Conservation (phyloP, 371 early-diverging fungal species). For the Batrachochytrium dendrobatidis region DNA sequence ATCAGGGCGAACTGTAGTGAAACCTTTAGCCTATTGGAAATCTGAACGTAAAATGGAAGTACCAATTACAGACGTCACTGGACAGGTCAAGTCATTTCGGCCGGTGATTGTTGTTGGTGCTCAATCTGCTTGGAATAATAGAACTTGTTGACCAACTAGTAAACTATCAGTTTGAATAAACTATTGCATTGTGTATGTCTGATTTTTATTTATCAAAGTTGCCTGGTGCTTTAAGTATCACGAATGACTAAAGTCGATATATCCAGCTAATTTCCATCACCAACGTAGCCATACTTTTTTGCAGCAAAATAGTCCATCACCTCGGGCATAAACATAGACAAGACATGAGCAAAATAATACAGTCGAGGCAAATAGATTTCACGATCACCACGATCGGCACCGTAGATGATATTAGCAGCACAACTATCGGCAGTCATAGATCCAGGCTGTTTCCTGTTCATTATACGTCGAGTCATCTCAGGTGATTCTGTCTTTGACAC, state of each 20-base stretch:
- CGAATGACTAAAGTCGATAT: too few species aligned
- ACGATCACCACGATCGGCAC: slow-evolving; percentile 51
- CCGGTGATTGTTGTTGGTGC: background rate
- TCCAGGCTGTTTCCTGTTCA: slow-evolving; percentile 13
- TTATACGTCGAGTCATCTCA: background rate
- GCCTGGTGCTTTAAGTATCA: too few species aligned
- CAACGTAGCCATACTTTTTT: slow-evolving; percentile 49
- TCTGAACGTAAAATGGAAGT: background rate
- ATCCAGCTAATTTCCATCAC: background rate
- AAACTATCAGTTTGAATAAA: too few species aligned
- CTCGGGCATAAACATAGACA: slow-evolving; percentile 52
- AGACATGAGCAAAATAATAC: slow-evolving; percentile 45
- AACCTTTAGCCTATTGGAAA: background rate
- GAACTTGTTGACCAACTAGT: too few species aligned
- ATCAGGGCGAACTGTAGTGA: background rate
- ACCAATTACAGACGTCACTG: background rate
- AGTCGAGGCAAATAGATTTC: slow-evolving; percentile 58
- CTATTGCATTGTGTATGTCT: too few species aligned
- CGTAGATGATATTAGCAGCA: slow-evolving; percentile 53
- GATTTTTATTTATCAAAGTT: too few species aligned
- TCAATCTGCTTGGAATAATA: background rate
- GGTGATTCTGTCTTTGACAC: background rate
- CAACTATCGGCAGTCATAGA: slow-evolving; percentile 55
- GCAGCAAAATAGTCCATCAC: slow-evolving; percentile 60
- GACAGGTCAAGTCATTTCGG: background rate